These are phyloP conservation scores for Camelina hispida DNA, from an alignment of 345 rosid genomes.

Conservation along the genomic window DNA sequence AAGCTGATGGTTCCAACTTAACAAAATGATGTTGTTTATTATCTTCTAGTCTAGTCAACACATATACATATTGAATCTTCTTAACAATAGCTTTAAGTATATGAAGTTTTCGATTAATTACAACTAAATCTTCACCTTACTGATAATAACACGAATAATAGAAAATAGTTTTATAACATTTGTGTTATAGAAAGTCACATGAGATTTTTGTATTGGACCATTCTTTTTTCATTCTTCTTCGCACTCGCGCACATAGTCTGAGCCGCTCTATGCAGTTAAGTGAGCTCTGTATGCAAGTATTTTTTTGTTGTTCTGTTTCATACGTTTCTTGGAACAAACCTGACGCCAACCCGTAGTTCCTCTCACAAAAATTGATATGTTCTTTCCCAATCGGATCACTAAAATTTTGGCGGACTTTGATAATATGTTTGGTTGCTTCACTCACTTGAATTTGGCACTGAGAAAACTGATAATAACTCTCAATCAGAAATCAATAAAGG, in stretches of 20 bases:
- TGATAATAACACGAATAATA: background rate
- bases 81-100: background rate
- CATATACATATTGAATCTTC: too few species aligned
- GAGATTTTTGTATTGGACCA: conserved; percentile 3
- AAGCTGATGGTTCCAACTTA: too few species aligned
- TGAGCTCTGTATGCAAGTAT: background rate
- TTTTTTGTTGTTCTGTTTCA: background rate
- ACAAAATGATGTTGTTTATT: too few species aligned
- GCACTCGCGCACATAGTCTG: background rate
- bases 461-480: background rate
- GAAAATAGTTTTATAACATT: background rate
- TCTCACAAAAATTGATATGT: background rate
- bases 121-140: background rate
- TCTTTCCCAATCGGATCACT: background rate
- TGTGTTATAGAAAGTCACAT: background rate
- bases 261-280: background rate
- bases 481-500: background rate
- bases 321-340: background rate
- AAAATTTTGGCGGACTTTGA: background rate
- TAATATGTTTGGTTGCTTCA: background rate
- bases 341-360: background rate
- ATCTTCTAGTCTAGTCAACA: too few species aligned
- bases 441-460: background rate
- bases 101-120: background rate
- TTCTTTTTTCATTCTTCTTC: background rate